Evolutionary conservation across 179 eudicot genomes (phyloP), one percentile per base, ranked within the genome.

Genomic region (Nepenthes alata): DNA sequence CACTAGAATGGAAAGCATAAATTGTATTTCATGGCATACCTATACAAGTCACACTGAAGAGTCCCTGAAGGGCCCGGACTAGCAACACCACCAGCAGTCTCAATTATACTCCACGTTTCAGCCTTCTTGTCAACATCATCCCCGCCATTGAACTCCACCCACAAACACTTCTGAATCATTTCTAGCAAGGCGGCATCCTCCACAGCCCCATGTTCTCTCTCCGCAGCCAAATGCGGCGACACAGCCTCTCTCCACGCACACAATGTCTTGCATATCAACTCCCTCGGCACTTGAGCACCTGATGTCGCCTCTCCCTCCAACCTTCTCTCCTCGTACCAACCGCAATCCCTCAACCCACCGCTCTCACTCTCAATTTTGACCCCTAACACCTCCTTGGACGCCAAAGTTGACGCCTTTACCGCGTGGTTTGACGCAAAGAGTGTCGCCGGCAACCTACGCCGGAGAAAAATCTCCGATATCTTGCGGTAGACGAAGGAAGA

Each of bases 31-130:
- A 9, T 16, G 37, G 45, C 8, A 6, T 70, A 91, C 98, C 98
- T 74, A 41, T 86, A 93, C 59, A 93, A 70, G 62, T 93, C 95
- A 65, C 97, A 93, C 45, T 93, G 98, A 67, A 93, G 95, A 51
- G 94, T 72, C 13, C 94, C 94, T 1, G 98, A 89, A 4, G 98
- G 93, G 4, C 83, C 94, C 4, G 98, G 98, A 77, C 97, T 89
- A 2, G 98, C 97, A 55, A 93, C 97, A 51, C 98, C 98, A 50
- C 98, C 98, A 56, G 98, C 96, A 62, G 96, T 93, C 80, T 93
- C 98, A 70, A 89, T 73, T 69, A 93, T 63, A 57, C 75, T 79
- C 80, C 83, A 81, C 48, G 64, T 34, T 11, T 68, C 78, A 39
- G 55, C 75, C 44, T 47, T 44, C 16, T 35, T 55, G 58, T 60